Evolutionary conservation across 2,329 filamentous ascomycete genomes (phyloP), one percentile per base, ranked within the genome.

Genomic region (Emericellopsis atlantica): DNA sequence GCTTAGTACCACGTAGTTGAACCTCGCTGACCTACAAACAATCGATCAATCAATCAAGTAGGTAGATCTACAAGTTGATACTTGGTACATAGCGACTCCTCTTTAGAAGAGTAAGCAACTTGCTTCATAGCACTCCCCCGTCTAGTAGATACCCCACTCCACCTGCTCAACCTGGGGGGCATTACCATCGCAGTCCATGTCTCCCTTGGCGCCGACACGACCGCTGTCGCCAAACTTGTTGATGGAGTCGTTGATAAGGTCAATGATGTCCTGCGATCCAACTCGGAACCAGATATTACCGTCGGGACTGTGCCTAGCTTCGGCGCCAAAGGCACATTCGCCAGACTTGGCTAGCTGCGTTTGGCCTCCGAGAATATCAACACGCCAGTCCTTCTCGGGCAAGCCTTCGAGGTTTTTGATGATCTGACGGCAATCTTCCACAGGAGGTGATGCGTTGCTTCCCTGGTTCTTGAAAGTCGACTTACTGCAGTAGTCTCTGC

Each of bases 221-320:
- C 56, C 57, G 36, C 38, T 42, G 6, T 49, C 44, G 6, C 53
- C 54, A 48, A 54, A 63, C 34, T 44, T 40, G 2, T 43, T 44
- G 21, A 62, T 45, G 0, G 57, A 43, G 3, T 57, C 48, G 32
- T 47, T 52, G 43, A 62, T 58, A 34, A 61, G 46, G 41, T 62
- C 57, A 36, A 61, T 51, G 32, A 60, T 48, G 42, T 64, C 57
- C 49, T 61, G 56, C 14, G 50, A 56, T 40, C 58, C 54, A 10
- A 59, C 46, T n/a, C 52, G 43, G 43, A 58, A 61, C 21, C 52
- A 24, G 22, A 53, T 43, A 39, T 55, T 54, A 23, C 57, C 59
- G 35, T 47, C 40, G 14, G 39, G 43, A 2, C 40, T 46, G 32
- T 44, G 42, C 8, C 39, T 51, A 4, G 45, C 42, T 45, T 59